Base-by-base conservation (phyloP, 1,284 basidiomycete species). In the Flammula alnicola region DNA sequence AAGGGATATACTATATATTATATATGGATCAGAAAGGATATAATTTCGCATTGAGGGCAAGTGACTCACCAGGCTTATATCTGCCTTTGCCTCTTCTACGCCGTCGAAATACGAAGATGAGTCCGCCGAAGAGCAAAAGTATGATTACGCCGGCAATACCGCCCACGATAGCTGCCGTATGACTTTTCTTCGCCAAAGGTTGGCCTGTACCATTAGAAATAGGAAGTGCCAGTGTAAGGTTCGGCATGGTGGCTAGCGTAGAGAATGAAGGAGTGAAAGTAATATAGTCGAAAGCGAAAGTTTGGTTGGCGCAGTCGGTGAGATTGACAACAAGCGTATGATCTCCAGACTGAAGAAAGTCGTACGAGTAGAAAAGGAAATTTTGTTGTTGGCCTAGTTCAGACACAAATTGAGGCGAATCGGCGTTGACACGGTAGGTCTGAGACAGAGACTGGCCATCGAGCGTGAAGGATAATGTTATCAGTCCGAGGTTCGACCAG, bases 261-360 rank as follows among this genome's bases (percentile, higher is more conserved):
- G 44, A 23, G 27, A 62, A 62, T 2, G 56, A 51, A 20, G 60
- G 60, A 4, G 46, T 44, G 31, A 52, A 62, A 6, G 55, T 54
- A 19, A 60, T 29, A 25, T 60, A 62, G 35, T 62, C 60, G 40
- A 62, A 58, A 5, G 40, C 41, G 23, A 62, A 57, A 2, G 60
- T 60, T 38, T 58, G 58, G 27, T 62, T 62, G 17, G 55, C 19
- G 42, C 54, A 57, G 5, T 52, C 48, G 1, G 58, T 60, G 30
- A 60, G 30, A 16, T 53, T 58, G 11, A 60, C 58, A 9, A 52
- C 25, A 20, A 62, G 51, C 0, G 54, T 58, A 23, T 62, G 60
- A 33, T 56, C 44, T 26, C 55, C 58, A 10, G 54, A 17, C 6
- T 42, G 36, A 1, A 62, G 42, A 16, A 57, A 55, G 31, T 53